phyloP scores from a whole-genome alignment of 2,329 filamentous ascomycete genomes.

The Ophiocordyceps camponoti-floridani region DNA sequence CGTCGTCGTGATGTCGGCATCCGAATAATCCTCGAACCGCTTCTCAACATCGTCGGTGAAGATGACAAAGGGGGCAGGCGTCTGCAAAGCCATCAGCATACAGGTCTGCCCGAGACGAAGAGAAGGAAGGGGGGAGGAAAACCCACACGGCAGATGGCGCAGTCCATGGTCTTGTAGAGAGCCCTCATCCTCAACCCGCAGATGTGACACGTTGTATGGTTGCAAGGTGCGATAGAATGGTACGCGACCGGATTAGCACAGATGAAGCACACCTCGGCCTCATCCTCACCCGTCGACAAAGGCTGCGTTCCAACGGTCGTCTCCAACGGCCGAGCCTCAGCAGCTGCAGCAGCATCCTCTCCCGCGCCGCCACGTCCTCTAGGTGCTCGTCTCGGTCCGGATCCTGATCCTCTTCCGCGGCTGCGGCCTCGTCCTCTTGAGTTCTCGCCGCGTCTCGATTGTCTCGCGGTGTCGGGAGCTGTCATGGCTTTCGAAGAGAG shows the following conservation, averaged over 20 bases:
- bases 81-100: constrained; percentile 17
- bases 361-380: not conserved
- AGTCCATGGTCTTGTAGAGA: constrained; percentile 90
- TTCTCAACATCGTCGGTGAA: constrained; percentile 78
- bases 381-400: not conserved
- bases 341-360: not conserved
- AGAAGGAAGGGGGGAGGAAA: not conserved
- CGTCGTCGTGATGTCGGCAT: constrained; percentile 53
- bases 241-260: constrained; percentile 83
- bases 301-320: constrained; percentile 7
- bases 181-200: constrained; percentile 82
- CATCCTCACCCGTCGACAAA: constrained; percentile 27
- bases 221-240: constrained; percentile 80
- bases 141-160: constrained; percentile 81
- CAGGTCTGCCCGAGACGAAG: not conserved
- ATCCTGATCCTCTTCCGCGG: constrained; percentile 9
- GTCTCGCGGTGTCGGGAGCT: constrained; percentile 6
- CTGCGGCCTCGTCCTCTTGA: constrained; percentile 23
- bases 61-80: constrained; percentile 63
- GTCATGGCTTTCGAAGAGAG: constrained; percentile 2
- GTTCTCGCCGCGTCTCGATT: constrained; percentile 11
- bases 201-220: constrained; percentile 92
- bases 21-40: constrained; percentile 66
- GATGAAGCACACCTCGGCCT: constrained; percentile 88
- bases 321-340: constrained; percentile 6